Percentiles rank a stretch among this genome's conserved stretches.
Evolutionary conservation across 2,329 filamentous ascomycete genomes (phyloP).

Genomic region (Hypoxylon rubiginosum): DNA sequence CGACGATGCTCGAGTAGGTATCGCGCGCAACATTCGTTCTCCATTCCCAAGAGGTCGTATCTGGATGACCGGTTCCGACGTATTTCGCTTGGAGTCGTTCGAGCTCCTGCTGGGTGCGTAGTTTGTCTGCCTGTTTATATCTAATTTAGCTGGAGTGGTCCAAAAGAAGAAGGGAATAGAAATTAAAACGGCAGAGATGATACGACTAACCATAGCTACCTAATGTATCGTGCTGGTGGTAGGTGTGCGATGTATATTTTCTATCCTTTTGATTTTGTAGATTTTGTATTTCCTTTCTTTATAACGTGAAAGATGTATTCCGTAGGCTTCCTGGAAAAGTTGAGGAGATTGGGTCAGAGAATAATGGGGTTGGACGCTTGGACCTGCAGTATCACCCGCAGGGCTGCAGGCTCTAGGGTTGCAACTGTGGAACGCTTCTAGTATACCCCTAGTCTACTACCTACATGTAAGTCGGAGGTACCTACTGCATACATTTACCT

Average conservation of each 20-base stretch:
- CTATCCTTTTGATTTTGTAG: background rate
- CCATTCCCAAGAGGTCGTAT: conserved; percentile 98
- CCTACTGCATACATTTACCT: no score
- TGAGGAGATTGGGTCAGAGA: background rate
- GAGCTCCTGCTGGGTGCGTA: conserved; percentile 96
- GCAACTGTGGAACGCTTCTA: background rate
- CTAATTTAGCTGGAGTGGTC: conserved; percentile 19
- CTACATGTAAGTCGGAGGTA: no score
- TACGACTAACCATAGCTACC: conserved; percentile 14
- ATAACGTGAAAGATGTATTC: background rate
- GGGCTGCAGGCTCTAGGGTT: background rate
- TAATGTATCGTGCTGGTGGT: background rate
- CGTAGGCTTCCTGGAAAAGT: no score
- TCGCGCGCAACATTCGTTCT: conserved; percentile 95
- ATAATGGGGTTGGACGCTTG: conserved; percentile 10
- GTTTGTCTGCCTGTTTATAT: conserved; percentile 87
- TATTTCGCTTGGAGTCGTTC: conserved; percentile 96
- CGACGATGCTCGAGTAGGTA: conserved; percentile 88
- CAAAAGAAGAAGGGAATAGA: background rate
- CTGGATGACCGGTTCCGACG: conserved; percentile 94
- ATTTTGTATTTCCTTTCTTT: no score
- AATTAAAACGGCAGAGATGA: background rate
- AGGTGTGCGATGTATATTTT: background rate
- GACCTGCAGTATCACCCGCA: conserved; percentile 18
- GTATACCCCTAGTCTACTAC: no score